Evolutionary conservation across 1,284 basidiomycete species (phyloP).

Genomic region (Ceratobasidium theobromae): DNA sequence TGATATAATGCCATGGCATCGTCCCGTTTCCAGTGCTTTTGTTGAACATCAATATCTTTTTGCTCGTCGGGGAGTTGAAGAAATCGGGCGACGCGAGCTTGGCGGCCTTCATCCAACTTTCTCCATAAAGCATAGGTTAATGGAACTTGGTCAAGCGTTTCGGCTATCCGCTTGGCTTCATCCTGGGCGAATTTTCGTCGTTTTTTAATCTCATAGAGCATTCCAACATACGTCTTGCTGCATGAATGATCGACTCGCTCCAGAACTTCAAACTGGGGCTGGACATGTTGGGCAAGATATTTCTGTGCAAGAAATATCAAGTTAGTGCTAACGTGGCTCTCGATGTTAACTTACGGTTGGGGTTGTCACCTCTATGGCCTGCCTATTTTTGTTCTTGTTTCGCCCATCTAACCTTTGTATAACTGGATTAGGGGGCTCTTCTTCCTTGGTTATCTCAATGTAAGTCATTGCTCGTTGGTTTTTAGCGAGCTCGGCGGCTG

Average conservation of each 20-base stretch:
- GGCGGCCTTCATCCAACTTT: slow-evolving; percentile 13
- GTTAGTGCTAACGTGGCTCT: neutral
- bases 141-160: slow-evolving; percentile 17
- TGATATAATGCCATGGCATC: slow-evolving; percentile 27
- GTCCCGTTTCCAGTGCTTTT: slow-evolving; percentile 5
- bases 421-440: neutral
- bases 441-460: neutral
- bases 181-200: neutral
- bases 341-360: neutral
- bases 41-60: neutral
- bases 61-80: slow-evolving; percentile 21
- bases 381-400: neutral
- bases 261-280: neutral
- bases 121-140: slow-evolving; percentile 1
- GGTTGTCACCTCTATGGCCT: neutral
- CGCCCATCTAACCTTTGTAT: neutral
- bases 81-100: slow-evolving; percentile 4
- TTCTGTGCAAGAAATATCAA: neutral
- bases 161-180: slow-evolving; percentile 2
- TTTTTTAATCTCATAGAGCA: neutral
- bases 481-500: neutral
- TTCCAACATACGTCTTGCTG: neutral
- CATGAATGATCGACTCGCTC: slow-evolving; percentile 15
- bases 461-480: slow-evolving; percentile 3
- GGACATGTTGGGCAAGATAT: neutral